Evolutionary conservation across 352 stramenopile species (phyloP), one percentile per base, ranked within the genome.

Genomic region (Pythium diclinum): DNA sequence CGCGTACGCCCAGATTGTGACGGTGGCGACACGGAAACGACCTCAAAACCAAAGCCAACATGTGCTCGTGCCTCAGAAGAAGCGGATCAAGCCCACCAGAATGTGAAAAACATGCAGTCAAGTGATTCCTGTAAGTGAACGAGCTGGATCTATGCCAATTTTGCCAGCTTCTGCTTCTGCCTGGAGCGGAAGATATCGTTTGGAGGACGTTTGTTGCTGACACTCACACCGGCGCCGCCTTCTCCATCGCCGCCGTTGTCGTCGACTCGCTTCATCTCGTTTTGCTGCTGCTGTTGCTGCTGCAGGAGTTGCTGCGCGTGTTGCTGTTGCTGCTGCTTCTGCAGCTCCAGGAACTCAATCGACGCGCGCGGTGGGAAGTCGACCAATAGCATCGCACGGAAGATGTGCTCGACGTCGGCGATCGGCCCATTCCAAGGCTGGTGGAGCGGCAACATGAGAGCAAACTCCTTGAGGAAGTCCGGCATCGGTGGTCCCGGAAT

Each of bases 391-490:
- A 95, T 91, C 0, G 85, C 85, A 42, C 85, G 85, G 71, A 85
- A 92, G 48, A 95, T 88, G 60, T 94, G 86, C 59, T 95, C 87
- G 1, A 92, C 85, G 48, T 95, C 87, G 13, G 87, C 87, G 49
- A 95, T 89, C 17, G 87, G 87, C 16, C 87, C 87, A 54, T 95
- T 94, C 87, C 87, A 95, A n/a, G 85, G 79, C 36, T 92, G 57
- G 52, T 85, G 82, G 21, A 95, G 68, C 17, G 87, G 87, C 51
- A 95, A 61, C 83, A 94, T 89, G 25, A 70, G 62, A 10, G 87
- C 87, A 71, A 94, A 95, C 44, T 89, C 81, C 59, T 93, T 92
- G 36, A 95, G 67, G 59, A 93, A 95, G 36, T 93, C 80, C n/a
- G 87, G 87, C 17, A 95, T 52, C 7, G 87, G 84, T 40, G 87